Conservation (phyloP, 345 rosid genomes). For the Fremontodendron californicum region DNA sequence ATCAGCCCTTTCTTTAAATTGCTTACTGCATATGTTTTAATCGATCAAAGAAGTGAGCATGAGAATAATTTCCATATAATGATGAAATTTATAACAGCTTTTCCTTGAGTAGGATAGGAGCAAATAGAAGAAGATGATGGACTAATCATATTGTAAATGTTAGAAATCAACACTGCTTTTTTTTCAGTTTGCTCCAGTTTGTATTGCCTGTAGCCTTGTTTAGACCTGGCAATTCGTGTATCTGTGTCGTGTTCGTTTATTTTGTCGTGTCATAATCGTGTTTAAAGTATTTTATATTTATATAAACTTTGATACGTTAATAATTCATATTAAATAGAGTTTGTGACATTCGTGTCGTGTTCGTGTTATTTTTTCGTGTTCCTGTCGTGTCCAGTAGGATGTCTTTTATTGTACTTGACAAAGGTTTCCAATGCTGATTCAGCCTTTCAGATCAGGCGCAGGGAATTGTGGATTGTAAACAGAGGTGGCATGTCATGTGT, state of each 20-base stretch:
- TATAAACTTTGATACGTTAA: too few species aligned
- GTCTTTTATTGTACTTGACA: neutral
- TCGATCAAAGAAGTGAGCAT: neutral
- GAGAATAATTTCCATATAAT: neutral
- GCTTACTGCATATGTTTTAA: neutral
- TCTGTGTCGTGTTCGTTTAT: too few species aligned
- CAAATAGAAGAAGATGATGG: neutral
- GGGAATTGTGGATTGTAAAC: neutral
- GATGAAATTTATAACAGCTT: neutral
- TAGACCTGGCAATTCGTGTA: too few species aligned
- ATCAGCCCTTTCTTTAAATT: neutral
- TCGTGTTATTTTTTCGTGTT: too few species aligned
- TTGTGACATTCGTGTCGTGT: too few species aligned
- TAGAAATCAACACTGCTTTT: neutral
- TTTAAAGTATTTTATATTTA: too few species aligned
- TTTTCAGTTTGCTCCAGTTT: neutral
- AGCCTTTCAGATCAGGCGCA: neutral
- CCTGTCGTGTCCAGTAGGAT: too few species aligned
- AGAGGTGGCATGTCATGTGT: neutral
- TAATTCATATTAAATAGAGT: too few species aligned
- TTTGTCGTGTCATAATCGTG: too few species aligned
- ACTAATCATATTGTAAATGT: neutral
- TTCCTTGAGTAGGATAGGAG: neutral
- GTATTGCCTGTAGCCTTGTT: neutral
- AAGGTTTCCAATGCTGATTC: neutral